Evolutionary conservation across 768 basidiomycete species (phyloP), one percentile per base, ranked within the genome.

Genomic region (Termitomyces sp.): DNA sequence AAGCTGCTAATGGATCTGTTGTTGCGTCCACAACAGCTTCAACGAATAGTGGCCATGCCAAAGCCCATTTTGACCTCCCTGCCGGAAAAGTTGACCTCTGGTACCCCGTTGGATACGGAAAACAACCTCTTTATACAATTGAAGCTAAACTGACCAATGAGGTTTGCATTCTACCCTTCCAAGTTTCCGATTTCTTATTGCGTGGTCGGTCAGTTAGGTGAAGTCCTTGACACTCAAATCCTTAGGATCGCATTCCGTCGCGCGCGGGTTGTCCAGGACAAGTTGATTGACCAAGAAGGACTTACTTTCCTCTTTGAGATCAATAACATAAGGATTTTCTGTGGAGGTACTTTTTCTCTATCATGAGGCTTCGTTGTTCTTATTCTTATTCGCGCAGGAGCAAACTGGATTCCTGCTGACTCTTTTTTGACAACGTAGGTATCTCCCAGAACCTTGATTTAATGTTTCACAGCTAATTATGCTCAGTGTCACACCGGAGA

Each of bases 391-490:
- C 38, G 29, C 25, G 14, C 38, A 86, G 88, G 94, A 50, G 91
- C 89, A 1, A 95, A 95, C 72, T 95, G 94, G 93, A 98, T 98
- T 66, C 96, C 96, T 4, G 90, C 89, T 0, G 95, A 98, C 72
- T 92, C 87, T 1, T 94, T 97, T 74, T 72, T 96, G 43, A 96
- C 95, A 0, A 87, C 81, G 91, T 91, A 62, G 47, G 83, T 72
- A 34, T 20, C 17, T 57, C 10, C 57, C 25, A 60, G 56, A 10
- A 31, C n/a, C 46, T 29, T 34, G 59, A 31, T 20, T 20, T 58
- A 15, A 29, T 47, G 49, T 14, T 40, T 54, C 43, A 50, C 15
- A 47, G 29, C 59, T 56, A 1, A 34, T 29, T 48, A 43, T 61
- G 34, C 62, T 14, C 50, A 83, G 83, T 0, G 70, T 83, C 60